These are phyloP conservation scores for Phascolomyces articulosus DNA, from an alignment of 371 early-diverging fungal species.

Conservation along the genomic window DNA sequence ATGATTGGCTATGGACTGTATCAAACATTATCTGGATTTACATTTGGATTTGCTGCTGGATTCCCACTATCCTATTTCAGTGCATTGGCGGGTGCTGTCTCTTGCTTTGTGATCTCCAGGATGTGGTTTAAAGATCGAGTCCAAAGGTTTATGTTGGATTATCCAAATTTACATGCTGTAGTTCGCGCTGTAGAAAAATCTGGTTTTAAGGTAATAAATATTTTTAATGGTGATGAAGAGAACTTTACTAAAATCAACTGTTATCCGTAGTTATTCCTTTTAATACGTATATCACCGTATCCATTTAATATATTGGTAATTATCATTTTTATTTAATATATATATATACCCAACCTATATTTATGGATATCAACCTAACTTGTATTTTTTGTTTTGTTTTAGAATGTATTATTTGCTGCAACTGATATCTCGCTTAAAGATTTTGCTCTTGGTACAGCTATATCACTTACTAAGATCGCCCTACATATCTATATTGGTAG, in stretches of 20 bases:
- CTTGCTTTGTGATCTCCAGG: conserved; percentile 64
- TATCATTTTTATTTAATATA: no score
- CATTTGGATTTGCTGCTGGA: conserved; percentile 65
- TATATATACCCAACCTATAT: no score
- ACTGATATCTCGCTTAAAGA: conserved; percentile 61
- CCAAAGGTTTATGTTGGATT: conserved; percentile 47
- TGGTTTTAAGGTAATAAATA: conserved; percentile 62
- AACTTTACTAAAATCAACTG: no score
- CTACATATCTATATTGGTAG: conserved; percentile 80
- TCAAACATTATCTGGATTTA: conserved; percentile 68
- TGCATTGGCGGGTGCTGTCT: conserved; percentile 60
- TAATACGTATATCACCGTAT: conserved; percentile 80
- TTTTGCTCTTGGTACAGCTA: conserved; percentile 64
- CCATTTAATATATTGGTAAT: conserved; percentile 71
- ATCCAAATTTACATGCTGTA: conserved; percentile 58
- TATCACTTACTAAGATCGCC: conserved; percentile 66
- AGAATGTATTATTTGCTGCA: conserved; percentile 68
- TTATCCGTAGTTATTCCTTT: conserved; percentile 64
- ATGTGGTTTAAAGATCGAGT: conserved; percentile 56
- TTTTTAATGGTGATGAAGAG: background rate
- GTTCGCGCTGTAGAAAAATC: conserved; percentile 70
- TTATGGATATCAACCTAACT: no score
- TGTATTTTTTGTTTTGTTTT: background rate
- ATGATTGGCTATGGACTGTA: conserved; percentile 70
- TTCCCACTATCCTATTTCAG: conserved; percentile 63